Evolutionary conservation across 352 stramenopile genomes (phyloP).

Genomic region (Phytophthora aleatoria): DNA sequence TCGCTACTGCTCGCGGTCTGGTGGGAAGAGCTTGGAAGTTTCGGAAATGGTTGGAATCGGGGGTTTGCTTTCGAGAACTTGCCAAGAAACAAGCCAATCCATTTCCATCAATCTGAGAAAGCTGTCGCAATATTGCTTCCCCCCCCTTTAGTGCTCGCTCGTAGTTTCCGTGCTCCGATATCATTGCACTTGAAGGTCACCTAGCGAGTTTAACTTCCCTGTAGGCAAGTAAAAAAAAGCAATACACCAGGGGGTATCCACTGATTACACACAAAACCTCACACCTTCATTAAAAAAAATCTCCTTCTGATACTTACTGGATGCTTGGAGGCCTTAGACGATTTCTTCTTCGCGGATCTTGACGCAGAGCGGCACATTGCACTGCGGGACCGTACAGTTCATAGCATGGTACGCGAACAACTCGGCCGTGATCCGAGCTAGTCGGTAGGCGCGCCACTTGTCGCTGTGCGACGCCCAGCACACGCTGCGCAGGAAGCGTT

Average conservation of each 20-base stretch:
- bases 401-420: constrained; percentile 64
- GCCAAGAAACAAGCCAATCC: no score
- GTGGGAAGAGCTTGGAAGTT: no score
- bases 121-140: no score
- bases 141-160: no score
- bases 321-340: constrained; percentile 32
- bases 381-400: constrained; percentile 39
- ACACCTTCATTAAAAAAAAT: constrained; percentile 15
- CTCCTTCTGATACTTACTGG: constrained; percentile 16
- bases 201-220: not conserved
- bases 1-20: not conserved
- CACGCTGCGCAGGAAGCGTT: constrained; percentile 67
- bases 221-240: constrained; percentile 4
- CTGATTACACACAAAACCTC: not conserved
- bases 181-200: no score
- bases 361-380: constrained; percentile 50
- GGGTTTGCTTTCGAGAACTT: no score
- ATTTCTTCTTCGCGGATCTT: constrained; percentile 52
- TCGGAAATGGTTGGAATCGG: no score
- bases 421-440: constrained; percentile 52
- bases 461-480: constrained; percentile 72
- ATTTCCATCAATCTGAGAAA: no score
- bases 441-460: constrained; percentile 51
- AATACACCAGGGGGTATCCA: constrained; percentile 4
- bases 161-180: no score